phyloP scores from a whole-genome alignment of 2,329 filamentous ascomycete genomes.

The Aureobasidium leucospermi region DNA sequence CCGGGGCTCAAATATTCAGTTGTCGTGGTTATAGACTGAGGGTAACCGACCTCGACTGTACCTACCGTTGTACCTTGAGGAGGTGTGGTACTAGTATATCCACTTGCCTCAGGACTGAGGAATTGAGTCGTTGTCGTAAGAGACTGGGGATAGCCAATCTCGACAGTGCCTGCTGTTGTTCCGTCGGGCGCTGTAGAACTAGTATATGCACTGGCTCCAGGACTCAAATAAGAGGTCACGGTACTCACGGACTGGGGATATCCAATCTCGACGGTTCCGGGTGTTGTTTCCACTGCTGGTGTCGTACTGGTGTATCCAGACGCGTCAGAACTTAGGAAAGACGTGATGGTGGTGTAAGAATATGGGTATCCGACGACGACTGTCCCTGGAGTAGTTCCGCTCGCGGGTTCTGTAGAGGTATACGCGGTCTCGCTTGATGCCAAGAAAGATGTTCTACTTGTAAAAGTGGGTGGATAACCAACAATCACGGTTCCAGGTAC shows the following conservation, averaged over 20 bases:
- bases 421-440: not conserved
- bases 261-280: not conserved
- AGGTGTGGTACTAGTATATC: not conserved
- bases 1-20: not conserved
- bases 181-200: not conserved
- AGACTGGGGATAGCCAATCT: not conserved
- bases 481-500: not conserved
- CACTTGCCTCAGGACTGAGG: not conserved
- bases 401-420: not conserved
- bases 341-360: not conserved
- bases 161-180: not conserved
- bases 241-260: not conserved
- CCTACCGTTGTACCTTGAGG: not conserved
- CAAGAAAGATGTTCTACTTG: not conserved
- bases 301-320: not conserved
- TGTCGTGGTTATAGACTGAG: not conserved
- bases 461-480: not conserved
- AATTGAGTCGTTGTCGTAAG: not conserved
- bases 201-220: not conserved
- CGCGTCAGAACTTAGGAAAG: not conserved
- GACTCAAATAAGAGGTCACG: not conserved
- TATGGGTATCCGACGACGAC: not conserved
- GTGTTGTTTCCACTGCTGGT: not conserved
- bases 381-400: not conserved
- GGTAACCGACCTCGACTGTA: not conserved